A percentile compares a stretch with the other conserved stretches of the same genome.
phyloP scores from a whole-genome alignment of 257 asterid genomes.

The Solanum clarkiae region DNA sequence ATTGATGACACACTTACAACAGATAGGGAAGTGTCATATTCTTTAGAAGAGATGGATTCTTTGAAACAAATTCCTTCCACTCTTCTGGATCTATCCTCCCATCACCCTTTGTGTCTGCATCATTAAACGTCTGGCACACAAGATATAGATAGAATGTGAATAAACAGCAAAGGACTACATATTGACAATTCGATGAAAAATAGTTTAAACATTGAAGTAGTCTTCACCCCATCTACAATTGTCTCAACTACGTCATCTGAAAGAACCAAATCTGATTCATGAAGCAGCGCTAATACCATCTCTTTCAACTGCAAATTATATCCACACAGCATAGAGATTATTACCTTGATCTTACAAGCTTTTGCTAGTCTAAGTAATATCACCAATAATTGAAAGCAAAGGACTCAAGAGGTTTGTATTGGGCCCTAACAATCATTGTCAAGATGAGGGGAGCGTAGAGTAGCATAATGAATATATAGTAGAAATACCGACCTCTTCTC shows the following conservation, averaged over 20 bases:
- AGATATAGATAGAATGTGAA: background rate
- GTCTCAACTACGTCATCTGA: slow-evolving; percentile 60
- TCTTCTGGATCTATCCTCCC: slow-evolving; percentile 84
- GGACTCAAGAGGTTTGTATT: background rate
- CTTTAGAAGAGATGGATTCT: slow-evolving; percentile 70
- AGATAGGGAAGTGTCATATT: slow-evolving; percentile 90
- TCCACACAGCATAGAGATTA: background rate
- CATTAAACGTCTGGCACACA: slow-evolving; percentile 44
- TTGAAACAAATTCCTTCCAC: slow-evolving; percentile 70
- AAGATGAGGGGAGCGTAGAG: background rate
- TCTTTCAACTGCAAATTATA: slow-evolving; percentile 50
- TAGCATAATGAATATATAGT: background rate
- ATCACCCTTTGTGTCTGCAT: slow-evolving; percentile 68
- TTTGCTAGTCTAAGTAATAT: background rate
- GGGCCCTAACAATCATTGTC: background rate
- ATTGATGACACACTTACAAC: slow-evolving; percentile 30
- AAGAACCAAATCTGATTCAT: slow-evolving; percentile 73
- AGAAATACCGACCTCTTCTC: slow-evolving; percentile 48
- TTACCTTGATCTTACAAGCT: background rate
- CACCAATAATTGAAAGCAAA: background rate
- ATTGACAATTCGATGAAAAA: background rate
- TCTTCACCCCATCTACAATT: slow-evolving; percentile 64
- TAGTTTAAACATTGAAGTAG: background rate
- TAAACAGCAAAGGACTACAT: background rate
- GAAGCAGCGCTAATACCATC: slow-evolving; percentile 86